These are phyloP conservation scores for Vigna trinervia DNA, from an alignment of 306 rosid genomes.

Conservation along the genomic window DNA sequence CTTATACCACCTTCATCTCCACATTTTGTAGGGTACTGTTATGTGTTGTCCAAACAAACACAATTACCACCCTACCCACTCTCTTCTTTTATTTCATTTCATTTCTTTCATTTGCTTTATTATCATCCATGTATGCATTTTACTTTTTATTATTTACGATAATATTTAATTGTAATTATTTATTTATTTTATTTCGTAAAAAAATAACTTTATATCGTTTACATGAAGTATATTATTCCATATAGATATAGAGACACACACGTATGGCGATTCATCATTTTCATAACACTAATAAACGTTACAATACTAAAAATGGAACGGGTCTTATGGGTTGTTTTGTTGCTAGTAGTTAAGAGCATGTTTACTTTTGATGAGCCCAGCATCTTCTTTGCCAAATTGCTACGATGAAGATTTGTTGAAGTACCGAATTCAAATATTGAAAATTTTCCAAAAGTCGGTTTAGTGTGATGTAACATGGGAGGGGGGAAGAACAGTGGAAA, in stretches of 20 bases:
- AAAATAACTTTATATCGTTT: neutral
- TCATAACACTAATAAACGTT: neutral
- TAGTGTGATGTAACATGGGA: neutral
- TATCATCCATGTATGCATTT: neutral
- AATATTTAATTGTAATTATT: neutral
- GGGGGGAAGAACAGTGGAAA: neutral
- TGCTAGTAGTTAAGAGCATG: neutral
- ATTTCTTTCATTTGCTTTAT: neutral
- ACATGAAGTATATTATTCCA: too few relatives aligned
- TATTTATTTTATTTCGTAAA: neutral
- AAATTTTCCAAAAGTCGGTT: too few relatives aligned
- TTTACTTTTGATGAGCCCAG: neutral
- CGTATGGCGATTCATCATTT: neutral
- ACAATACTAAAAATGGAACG: neutral
- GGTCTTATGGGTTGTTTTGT: neutral
- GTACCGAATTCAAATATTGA: slow-evolving; percentile 1
- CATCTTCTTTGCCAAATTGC: too few relatives aligned
- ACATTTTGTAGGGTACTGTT: slow-evolving; percentile 37
- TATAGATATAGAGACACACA: neutral
- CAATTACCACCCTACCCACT: slow-evolving; percentile 23
- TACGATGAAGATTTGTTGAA: neutral
- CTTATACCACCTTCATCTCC: slow-evolving; percentile 36
- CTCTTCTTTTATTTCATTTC: neutral
- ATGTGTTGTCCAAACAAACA: neutral
- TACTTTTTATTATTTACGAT: neutral